Evolutionary conservation across 2,329 filamentous ascomycete genomes (phyloP).

Genomic region (Botrytis byssoidea): DNA sequence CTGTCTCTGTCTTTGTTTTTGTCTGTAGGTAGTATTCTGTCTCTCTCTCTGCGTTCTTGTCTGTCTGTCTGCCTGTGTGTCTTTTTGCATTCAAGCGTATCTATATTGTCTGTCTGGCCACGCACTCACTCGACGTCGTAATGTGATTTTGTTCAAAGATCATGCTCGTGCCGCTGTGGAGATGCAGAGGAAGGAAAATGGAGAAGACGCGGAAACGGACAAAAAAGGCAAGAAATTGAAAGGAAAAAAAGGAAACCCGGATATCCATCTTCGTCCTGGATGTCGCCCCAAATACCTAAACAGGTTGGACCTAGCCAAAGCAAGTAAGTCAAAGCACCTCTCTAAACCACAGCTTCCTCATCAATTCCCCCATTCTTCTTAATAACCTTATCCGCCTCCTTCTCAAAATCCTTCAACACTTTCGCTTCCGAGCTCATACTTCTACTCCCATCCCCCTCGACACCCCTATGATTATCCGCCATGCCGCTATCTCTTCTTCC

Average conservation of each 20-base stretch:
- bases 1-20: background rate
- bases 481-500: constrained; percentile 10
- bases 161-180: too few species aligned
- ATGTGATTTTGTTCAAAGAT: too few species aligned
- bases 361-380: background rate
- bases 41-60: background rate
- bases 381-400: background rate
- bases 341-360: background rate
- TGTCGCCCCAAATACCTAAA: background rate
- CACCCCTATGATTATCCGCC: constrained; percentile 18
- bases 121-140: too few species aligned
- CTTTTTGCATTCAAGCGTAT: background rate
- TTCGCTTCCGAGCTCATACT: background rate
- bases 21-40: background rate
- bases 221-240: background rate
- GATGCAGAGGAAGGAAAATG: too few species aligned
- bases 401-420: background rate
- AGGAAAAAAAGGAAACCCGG: background rate
- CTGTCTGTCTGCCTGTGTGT: background rate
- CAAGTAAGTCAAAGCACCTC: background rate
- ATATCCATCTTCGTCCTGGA: background rate
- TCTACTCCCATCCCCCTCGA: background rate
- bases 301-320: background rate
- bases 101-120: background rate
- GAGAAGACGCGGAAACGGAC: background rate